Base-by-base conservation (phyloP, 2,329 filamentous ascomycete species). In the Fusarium zealandicum region DNA sequence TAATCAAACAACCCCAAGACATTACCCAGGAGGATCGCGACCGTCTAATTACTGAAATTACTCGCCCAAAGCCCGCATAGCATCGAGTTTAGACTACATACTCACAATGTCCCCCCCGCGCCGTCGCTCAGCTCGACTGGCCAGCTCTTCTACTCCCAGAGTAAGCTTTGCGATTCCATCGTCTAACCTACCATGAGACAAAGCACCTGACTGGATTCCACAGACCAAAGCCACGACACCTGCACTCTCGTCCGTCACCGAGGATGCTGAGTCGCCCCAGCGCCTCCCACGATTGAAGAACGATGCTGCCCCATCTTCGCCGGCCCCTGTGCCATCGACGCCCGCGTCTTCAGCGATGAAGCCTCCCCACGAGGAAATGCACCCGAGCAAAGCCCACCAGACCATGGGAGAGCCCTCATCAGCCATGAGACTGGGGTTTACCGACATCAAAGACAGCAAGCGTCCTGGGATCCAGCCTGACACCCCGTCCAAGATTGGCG, bases 361-460 rank as follows among this genome's bases (percentile, higher is more conserved):
- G 76, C 90, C 91, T 18, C 79, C 88, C 40, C 82, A 82, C 60
- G 85, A 87, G 54, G 92, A 96, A 72, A 97, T 97, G 93, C 93
- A 97, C 71, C 93, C 93, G 8, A 90, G 90, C 77, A 90, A 90
- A 70, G 84, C 86, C 51, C 91, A 95, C 51, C 82, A 84, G 61
- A 93, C 90, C 17, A 89, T 86, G 57, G 90, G 89, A 47, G 80
- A 90, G 37, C 84, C 89, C 2, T 92, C 95, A 20, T 92, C 92
- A 10, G 92, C 89, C 6, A 80, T 95, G 36, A 85, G 89, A 68
- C 81, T 96, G 17, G 93, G 93, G 13, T 96, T 97, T 73, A 84
- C 85, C 54, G 89, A 90, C 61, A 87, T 95, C 71, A 85, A 78
- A 58, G 77, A 78, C 1, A 72, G 73, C 16, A 78, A 76, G 51